Conservation (phyloP, 495 filamentous ascomycete genomes). For the Emericellopsis terricola region DNA sequence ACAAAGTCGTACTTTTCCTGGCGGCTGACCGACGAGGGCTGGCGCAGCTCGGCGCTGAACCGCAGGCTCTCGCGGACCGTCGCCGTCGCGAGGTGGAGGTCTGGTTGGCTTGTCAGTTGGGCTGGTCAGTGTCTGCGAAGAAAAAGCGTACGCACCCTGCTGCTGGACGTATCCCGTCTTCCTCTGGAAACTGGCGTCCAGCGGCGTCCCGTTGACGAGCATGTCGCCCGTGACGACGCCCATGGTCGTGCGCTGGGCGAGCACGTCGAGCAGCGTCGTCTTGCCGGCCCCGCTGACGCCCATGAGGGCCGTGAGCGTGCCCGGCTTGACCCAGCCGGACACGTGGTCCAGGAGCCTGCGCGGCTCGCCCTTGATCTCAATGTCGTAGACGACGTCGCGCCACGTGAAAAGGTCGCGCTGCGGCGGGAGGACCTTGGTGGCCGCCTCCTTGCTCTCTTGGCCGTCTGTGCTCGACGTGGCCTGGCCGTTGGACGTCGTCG, state of each 20-base stretch:
- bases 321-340: conserved; percentile 49
- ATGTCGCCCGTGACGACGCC: conserved; percentile 58
- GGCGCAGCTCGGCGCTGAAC: conserved; percentile 53
- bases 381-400: conserved; percentile 44
- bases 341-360: conserved; percentile 37
- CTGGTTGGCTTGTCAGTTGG: conserved; percentile 8
- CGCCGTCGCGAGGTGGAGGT: conserved; percentile 59
- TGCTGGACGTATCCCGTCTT: conserved; percentile 85
- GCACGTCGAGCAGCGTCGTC: conserved; percentile 45
- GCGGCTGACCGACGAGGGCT: conserved; percentile 36
- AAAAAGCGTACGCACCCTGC: conserved; percentile 37
- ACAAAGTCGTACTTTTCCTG: conserved; percentile 55
- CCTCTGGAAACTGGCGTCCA: conserved; percentile 57
- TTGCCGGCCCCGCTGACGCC: conserved; percentile 52
- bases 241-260: conserved; percentile 39
- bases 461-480: no score
- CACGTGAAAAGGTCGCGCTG: conserved; percentile 36
- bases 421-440: conserved; percentile 6
- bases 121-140: neutral
- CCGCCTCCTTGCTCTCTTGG: conserved; percentile 31
- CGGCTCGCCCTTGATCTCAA: conserved; percentile 36
- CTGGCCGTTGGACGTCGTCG: conserved; percentile 13
- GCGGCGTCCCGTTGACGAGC: conserved; percentile 49
- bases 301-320: conserved; percentile 54
- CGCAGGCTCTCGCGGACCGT: conserved; percentile 60